These are phyloP conservation scores for Candida freyschussii DNA, from an alignment of 1,139 yeast genomes.

Conservation along the genomic window DNA sequence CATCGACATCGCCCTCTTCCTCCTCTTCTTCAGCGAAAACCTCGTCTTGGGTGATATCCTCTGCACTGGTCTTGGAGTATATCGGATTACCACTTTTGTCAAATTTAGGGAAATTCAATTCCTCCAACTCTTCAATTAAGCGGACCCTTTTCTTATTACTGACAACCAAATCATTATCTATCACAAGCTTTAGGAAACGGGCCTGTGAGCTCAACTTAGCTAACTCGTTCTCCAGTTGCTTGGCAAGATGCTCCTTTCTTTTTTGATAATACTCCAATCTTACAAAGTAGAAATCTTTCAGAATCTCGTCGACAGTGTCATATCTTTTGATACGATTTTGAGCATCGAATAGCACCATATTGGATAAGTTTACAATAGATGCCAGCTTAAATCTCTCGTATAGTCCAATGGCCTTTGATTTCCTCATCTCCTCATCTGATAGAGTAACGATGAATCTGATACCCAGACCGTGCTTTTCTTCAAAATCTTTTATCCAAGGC, in stretches of 20 bases:
- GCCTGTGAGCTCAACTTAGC: constrained; percentile 80
- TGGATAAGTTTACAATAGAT: constrained; percentile 63
- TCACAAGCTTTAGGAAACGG: constrained; percentile 83
- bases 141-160: constrained; percentile 68
- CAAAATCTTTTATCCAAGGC: constrained; percentile 93
- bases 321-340: constrained; percentile 84
- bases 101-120: constrained; percentile 69
- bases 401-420: constrained; percentile 67
- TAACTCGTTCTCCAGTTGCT: constrained; percentile 66
- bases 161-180: constrained; percentile 64
- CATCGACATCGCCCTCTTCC: constrained; percentile 26
- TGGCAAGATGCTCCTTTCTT: constrained; percentile 77
- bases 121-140: constrained; percentile 59
- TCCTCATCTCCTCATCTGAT: constrained; percentile 76
- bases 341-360: constrained; percentile 97
- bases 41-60: constrained; percentile 31
- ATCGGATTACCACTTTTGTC: constrained; percentile 62
- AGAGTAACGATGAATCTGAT: constrained; percentile 76
- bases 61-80: constrained; percentile 32
- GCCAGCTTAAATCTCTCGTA: constrained; percentile 78
- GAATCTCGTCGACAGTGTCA: constrained; percentile 67
- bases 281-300: constrained; percentile 78
- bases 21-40: constrained; percentile 34
- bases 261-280: constrained; percentile 87
- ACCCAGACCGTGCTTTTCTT: constrained; percentile 84